Conservation (phyloP, 371 early-diverging fungal genomes). For the Cokeromyces recurvatus region DNA sequence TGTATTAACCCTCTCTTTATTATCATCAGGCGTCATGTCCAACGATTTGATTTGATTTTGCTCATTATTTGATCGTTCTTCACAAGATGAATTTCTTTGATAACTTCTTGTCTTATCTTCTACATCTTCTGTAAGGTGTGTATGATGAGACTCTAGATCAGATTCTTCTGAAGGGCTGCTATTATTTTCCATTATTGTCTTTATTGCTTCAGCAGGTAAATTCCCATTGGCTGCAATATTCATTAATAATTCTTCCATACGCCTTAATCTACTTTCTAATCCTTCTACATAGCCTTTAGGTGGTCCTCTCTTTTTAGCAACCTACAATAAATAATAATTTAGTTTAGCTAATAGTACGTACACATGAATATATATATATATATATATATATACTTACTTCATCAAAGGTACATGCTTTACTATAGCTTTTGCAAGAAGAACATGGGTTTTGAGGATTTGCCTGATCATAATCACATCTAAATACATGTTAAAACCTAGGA, state of each 20-base stretch:
- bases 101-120: too few relatives aligned
- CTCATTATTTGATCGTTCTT: too few relatives aligned
- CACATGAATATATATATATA: not conserved
- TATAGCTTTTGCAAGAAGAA: slow-evolving; percentile 18
- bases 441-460: slow-evolving; percentile 13
- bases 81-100: too few relatives aligned
- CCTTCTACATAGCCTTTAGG: slow-evolving; percentile 25
- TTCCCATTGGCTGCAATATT: slow-evolving; percentile 16
- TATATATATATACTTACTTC: slow-evolving; percentile 5
- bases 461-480: slow-evolving; percentile 22
- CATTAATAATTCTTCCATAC: slow-evolving; percentile 19
- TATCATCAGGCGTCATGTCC: not conserved
- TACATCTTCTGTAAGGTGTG: too few relatives aligned
- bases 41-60: too few relatives aligned
- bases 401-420: slow-evolving; percentile 18
- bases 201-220: slow-evolving; percentile 6
- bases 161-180: slow-evolving; percentile 1
- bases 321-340: not conserved
- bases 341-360: too few relatives aligned
- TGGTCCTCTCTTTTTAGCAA: slow-evolving; percentile 24
- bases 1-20: not conserved
- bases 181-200: not conserved
- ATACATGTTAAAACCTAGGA: too few relatives aligned
- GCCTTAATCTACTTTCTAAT: slow-evolving; percentile 19
- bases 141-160: not conserved